Conservation (phyloP, 2,329 filamentous ascomycete species). For the Exophiala spinifera region DNA sequence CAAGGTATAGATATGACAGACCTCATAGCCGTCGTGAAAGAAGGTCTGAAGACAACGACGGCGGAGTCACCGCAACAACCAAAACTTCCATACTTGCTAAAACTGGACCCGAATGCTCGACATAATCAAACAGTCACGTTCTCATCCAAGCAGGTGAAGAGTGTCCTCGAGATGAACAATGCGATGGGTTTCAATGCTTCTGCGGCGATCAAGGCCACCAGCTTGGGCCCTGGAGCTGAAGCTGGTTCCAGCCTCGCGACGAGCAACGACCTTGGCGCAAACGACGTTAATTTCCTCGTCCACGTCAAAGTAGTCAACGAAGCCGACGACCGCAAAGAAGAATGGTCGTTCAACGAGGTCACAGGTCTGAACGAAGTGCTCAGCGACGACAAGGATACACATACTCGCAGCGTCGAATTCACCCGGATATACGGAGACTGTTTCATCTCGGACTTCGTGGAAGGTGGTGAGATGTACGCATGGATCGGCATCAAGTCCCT, state of each 20-base stretch:
- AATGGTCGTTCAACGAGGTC: conserved; percentile 10
- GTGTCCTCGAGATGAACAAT: conserved; percentile 8
- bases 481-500: conserved; percentile 9
- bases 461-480: conserved; percentile 9
- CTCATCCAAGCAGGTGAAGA: conserved; percentile 10
- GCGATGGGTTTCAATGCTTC: conserved; percentile 10
- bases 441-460: conserved; percentile 11
- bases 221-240: conserved; percentile 1
- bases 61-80: not conserved
- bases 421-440: conserved; percentile 8
- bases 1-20: not conserved
- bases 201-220: conserved; percentile 9
- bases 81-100: conserved; percentile 7
- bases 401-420: conserved; percentile 3
- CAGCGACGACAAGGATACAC: not conserved
- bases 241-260: conserved; percentile 6
- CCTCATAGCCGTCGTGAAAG: not conserved
- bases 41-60: conserved; percentile 1
- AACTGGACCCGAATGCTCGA: conserved; percentile 5
- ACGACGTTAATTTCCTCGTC: conserved; percentile 11
- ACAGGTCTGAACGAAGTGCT: not conserved
- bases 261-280: conserved; percentile 1
- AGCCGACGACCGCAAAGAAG: conserved; percentile 6
- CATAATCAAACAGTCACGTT: conserved; percentile 8
- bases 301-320: conserved; percentile 15